Evolutionary conservation across 2,329 filamentous ascomycete species (phyloP), one percentile per base, ranked within the genome.

Genomic region (Calcarisporium arbuscula): DNA sequence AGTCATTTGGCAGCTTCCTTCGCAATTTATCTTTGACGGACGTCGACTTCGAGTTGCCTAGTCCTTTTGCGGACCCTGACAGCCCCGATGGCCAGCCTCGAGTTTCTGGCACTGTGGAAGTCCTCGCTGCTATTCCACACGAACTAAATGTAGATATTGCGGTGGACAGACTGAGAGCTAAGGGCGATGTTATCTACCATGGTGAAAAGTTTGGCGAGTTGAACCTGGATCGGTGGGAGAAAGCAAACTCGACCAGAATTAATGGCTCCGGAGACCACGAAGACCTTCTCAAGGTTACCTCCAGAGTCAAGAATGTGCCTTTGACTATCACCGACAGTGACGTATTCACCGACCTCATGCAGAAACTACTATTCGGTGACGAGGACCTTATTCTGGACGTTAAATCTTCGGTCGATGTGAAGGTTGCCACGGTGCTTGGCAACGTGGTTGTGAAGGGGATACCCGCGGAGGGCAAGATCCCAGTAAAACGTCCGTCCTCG

Each of bases 401-500:
- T 44, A 72, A 82, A 48, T 88, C 90, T 16, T 69, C 74, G 28
- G 87, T 96, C 38, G 86, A 94, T 58, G 84, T 89, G 44, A 77
- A 85, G 51, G 76, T 95, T 33, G 70, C 79, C 39, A 95, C 89
- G 19, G 80, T 83, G 18, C 69, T 98, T 43, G 92, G 92, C 31
- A 69, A 81, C 47, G 75, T 96, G 52, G 73, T 82, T 35, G 67
- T 96, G 50, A 86, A 85, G 58, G 79, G 82, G 46, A 82, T 98
- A 51, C 90, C 90, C 30, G 87, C 78, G 58, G 73, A 88, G 67
- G 89, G 92, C 49, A 76, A 81, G 52, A 80, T 98, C 54, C 85
- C 85, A 62, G 77, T 96, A 67, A 94, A 94, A 76, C 85, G 88
- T 95, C 82, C 79, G 89, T 86, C 70, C 62, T 70, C 69, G 62